Evolutionary conservation across 495 filamentous ascomycete genomes (phyloP).

Genomic region (Articulospora tetracladia): DNA sequence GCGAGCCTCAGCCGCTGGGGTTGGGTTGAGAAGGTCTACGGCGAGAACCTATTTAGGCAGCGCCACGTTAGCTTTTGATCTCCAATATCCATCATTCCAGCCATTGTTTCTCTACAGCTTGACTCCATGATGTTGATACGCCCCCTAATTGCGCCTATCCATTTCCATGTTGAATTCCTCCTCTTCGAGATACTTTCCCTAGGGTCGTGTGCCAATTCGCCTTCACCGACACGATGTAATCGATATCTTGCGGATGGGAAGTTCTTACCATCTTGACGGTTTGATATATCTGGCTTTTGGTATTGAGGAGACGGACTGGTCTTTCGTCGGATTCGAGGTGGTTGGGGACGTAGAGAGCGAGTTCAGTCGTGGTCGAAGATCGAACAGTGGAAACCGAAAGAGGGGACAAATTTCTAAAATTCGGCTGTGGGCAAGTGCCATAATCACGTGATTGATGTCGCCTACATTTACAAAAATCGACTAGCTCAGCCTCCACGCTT

Average conservation of each 20-base stretch:
- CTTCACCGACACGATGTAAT: slow-evolving; percentile 18
- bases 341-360: slow-evolving; percentile 27
- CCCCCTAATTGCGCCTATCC: neutral
- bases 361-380: slow-evolving; percentile 29
- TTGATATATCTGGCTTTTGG: slow-evolving; percentile 29
- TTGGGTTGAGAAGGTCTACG: slow-evolving; percentile 98
- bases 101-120: slow-evolving; percentile 3
- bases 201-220: slow-evolving; percentile 24
- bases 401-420: neutral
- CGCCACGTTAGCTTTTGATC: slow-evolving; percentile 23
- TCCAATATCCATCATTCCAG: slow-evolving; percentile 17
- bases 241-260: slow-evolving; percentile 8
- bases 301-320: slow-evolving; percentile 41
- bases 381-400: slow-evolving; percentile 6
- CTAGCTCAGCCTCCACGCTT: neutral
- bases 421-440: neutral
- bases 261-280: slow-evolving; percentile 58
- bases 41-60: slow-evolving; percentile 80
- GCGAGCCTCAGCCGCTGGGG: slow-evolving; percentile 88
- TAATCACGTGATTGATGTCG: neutral
- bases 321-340: slow-evolving; percentile 32
- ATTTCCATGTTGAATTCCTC: slow-evolving; percentile 5
- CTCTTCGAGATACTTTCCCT: neutral
- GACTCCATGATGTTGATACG: neutral
- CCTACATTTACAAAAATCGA: neutral